Percentiles rank a stretch among this genome's conserved stretches.
These are phyloP conservation scores for Yamadazyma spencermartinsiae DNA, from an alignment of 1,139 yeast species.

Conservation along the genomic window DNA sequence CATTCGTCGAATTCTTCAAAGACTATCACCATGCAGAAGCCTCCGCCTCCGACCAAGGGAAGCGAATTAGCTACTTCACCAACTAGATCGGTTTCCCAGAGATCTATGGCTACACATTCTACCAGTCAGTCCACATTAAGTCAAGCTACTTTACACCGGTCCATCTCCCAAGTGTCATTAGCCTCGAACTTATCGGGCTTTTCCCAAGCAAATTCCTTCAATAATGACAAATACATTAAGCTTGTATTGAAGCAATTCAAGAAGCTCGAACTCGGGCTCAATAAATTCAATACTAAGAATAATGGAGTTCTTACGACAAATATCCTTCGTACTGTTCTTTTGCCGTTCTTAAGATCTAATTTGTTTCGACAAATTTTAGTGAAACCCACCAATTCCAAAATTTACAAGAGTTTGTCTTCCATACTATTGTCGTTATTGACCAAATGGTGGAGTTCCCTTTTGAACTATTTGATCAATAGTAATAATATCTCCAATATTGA, in stretches of 20 bases:
- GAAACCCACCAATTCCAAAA: constrained; percentile 16
- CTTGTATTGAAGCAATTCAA: constrained; percentile 39
- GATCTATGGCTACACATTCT: constrained; percentile 10
- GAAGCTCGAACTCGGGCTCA: constrained; percentile 43
- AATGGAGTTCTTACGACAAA: constrained; percentile 62
- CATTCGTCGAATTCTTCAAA: constrained; percentile 17
- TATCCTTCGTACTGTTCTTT: constrained; percentile 60
- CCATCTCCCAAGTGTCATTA: not conserved
- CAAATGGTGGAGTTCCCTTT: constrained; percentile 69
- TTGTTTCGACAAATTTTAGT: constrained; percentile 25
- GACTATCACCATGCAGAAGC: constrained; percentile 11
- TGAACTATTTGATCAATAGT: constrained; percentile 39
- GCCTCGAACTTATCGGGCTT: not conserved
- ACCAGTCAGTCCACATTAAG: not conserved
- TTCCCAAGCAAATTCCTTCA: not conserved
- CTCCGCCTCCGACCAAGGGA: not conserved
- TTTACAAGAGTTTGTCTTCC: constrained; percentile 36
- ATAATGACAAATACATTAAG: constrained; percentile 28
- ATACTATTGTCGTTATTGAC: constrained; percentile 43
- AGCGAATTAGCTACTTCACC: constrained; percentile 6
- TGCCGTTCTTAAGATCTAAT: constrained; percentile 59
- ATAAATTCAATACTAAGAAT: constrained; percentile 52
- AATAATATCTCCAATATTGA: constrained; percentile 38
- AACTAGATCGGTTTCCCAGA: not conserved
- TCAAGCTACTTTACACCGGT: not conserved